Conservation (phyloP, 2,329 filamentous ascomycete genomes). For the Pseudogymnoascus sp. region DNA sequence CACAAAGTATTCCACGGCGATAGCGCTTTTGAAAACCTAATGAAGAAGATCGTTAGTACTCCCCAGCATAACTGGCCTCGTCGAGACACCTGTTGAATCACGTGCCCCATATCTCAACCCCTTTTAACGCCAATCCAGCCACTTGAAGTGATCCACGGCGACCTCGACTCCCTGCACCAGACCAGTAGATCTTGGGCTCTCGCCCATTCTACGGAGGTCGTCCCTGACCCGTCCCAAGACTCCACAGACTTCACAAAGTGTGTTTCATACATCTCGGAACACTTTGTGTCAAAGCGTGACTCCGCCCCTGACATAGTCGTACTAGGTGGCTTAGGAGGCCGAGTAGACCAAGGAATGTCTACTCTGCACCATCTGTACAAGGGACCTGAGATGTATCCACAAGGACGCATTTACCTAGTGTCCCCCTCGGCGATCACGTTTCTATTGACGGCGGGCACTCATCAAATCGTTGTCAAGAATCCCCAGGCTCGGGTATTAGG, state of each 20-base stretch:
- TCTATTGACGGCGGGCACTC: constrained; percentile 61
- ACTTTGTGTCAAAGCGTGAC: constrained; percentile 19
- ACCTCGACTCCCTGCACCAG: constrained; percentile 73
- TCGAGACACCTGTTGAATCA: not conserved
- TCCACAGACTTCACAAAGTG: constrained; percentile 89
- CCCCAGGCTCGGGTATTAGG: constrained; percentile 45
- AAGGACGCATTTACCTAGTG: constrained; percentile 65
- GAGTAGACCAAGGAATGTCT: constrained; percentile 86
- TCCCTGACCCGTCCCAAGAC: constrained; percentile 71
- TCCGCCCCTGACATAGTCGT: constrained; percentile 58
- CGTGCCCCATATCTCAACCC: not conserved
- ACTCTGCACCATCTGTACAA: constrained; percentile 76
- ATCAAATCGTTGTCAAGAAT: constrained; percentile 52
- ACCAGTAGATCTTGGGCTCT: constrained; percentile 45
- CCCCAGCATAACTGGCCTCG: not conserved
- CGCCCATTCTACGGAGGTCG: constrained; percentile 46
- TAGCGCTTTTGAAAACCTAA: not conserved
- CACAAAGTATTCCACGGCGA: constrained; percentile 13
- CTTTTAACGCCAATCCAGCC: constrained; percentile 31
- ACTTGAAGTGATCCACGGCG: constrained; percentile 72
- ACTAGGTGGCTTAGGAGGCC: constrained; percentile 76
- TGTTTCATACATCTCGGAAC: constrained; percentile 47
- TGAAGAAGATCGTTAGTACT: constrained; percentile 8
- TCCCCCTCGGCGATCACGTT: constrained; percentile 77
- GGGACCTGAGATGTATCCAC: constrained; percentile 37